A percentile compares a stretch with the other conserved stretches of the same genome.
Evolutionary conservation across 257 asterid genomes (phyloP).

Genomic region (Rhazya stricta): DNA sequence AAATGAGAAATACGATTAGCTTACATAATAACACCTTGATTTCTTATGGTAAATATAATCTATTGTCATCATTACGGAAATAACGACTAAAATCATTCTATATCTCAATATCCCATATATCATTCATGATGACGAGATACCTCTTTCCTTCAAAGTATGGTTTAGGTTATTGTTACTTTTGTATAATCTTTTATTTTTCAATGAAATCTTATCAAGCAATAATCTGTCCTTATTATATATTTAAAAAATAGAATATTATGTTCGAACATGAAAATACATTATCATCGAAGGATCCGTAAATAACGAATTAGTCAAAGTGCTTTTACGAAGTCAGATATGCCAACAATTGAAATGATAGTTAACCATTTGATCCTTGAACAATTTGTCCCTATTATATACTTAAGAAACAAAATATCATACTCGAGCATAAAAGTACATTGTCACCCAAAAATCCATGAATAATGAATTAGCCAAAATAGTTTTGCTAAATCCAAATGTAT

Average conservation of each 20-base stretch:
- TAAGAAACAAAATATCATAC: too few species aligned
- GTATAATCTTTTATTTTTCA: neutral
- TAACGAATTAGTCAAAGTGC: neutral
- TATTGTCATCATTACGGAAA: conserved; percentile 13
- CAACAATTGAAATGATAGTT: too few species aligned
- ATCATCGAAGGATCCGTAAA: neutral
- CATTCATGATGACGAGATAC: conserved; percentile 22
- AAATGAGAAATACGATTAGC: neutral
- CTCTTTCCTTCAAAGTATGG: conserved; percentile 16
- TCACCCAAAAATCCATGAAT: too few species aligned
- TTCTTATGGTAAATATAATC: conserved; percentile 12
- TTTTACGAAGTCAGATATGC: conserved; percentile 14
- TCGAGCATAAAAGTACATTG: too few species aligned
- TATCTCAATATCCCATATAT: conserved; percentile 16
- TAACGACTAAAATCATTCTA: conserved; percentile 9
- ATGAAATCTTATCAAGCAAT: too few species aligned
- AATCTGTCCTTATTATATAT: neutral
- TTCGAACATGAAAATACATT: neutral
- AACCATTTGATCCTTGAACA: too few species aligned
- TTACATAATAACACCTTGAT: neutral
- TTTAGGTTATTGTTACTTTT: too few species aligned
- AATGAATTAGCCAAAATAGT: too few species aligned
- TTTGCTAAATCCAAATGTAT: too few species aligned
- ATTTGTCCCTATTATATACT: too few species aligned
- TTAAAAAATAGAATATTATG: conserved; percentile 5